A percentile compares a stretch with the other conserved stretches of the same genome.
phyloP scores from a whole-genome alignment of 495 filamentous ascomycete genomes.

The Neurospora tetrasperma region DNA sequence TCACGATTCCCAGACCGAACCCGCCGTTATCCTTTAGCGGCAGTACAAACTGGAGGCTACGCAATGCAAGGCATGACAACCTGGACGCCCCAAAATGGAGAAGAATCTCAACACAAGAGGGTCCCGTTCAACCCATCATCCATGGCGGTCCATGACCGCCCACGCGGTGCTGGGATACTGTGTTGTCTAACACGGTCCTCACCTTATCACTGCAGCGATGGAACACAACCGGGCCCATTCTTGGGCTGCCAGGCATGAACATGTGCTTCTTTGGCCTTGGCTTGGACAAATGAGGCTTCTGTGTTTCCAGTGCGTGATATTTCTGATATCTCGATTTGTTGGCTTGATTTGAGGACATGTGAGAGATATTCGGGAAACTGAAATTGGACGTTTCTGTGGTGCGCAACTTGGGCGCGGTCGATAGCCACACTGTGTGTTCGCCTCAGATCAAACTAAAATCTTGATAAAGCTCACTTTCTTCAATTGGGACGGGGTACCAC shows the following conservation, averaged over 20 bases:
- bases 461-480: not conserved
- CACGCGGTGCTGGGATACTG: not conserved
- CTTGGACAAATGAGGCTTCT: not conserved
- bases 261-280: not conserved
- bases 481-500: not conserved
- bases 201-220: not conserved
- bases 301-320: not conserved
- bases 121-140: not conserved
- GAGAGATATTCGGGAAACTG: not conserved
- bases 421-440: not conserved
- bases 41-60: not conserved
- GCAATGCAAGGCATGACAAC: constrained; percentile 1
- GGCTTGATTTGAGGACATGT: not conserved
- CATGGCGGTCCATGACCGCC: not conserved
- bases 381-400: not conserved
- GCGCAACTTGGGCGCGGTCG: not conserved
- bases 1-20: not conserved
- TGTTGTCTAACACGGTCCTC: not conserved
- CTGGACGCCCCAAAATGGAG: not conserved
- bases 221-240: not conserved
- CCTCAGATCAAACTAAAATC: not conserved
- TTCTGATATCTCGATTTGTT: not conserved
- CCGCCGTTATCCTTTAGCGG: not conserved
- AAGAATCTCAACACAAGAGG: not conserved
- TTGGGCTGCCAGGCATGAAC: not conserved